Base-by-base conservation (phyloP, 305 asterid species). In the Nicotiana rustica region DNA sequence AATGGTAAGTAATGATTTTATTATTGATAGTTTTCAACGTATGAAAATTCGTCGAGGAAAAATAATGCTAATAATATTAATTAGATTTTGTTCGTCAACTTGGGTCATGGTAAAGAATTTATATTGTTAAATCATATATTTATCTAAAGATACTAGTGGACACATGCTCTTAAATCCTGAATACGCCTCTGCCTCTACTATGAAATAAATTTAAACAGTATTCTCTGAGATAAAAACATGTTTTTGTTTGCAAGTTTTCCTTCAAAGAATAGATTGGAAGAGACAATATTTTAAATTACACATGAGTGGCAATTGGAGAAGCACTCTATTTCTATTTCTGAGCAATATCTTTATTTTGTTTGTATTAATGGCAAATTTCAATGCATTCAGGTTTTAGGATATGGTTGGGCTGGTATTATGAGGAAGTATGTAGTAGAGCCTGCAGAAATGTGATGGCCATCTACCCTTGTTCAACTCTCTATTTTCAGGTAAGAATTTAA, bases 391-490 rank as follows among this genome's bases (percentile, higher is more conserved):
- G 87, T 93, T 4, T 17, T 94, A 78, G 98, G 98, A 78, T 95
- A 95, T 85, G 97, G 98, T 35, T 95, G 95, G 95, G 97, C 98
- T 65, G 97, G 98, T 36, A 83, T 94, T 31, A 8, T 93, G 89
- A 90, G 95, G 57, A 94, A 90, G 77, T 93, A 89, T 57, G 95
- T 94, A 19, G 85, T 94, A 36, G 96, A 94, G 77, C 93, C 97
- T 17, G 95, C 95, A 12, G 93, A 91, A 44, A 94, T 94, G 98
- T 94, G 98, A 96, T 93, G 98, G 98, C 97, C 98, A 4, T 15
- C 83, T 31, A 87, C 90, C 83, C 90, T 93, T 14, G 94, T 90
- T 83, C 97, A 93, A 89, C 97, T 94, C 75, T 94, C 97, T 52
- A 96, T 94, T 82, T 92, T 94, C 86, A 88, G 97, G 98, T 94